Base-by-base conservation (phyloP, 1,284 basidiomycete genomes). In the Crucibulum parvulum region DNA sequence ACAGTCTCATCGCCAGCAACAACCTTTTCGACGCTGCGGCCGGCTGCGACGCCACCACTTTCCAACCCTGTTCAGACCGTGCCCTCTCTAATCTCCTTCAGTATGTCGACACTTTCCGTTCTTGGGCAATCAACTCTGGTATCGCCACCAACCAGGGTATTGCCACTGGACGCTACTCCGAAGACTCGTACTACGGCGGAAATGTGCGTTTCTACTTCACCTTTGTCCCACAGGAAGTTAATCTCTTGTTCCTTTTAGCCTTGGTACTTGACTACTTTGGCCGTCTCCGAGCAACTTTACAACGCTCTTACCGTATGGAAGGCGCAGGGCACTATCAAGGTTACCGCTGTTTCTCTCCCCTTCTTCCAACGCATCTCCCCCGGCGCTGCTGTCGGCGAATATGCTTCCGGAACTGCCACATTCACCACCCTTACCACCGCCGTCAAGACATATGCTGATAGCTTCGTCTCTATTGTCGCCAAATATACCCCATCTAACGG, bases 231-330 rank as follows among this genome's bases (percentile, higher is more conserved):
- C 24, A 24, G 24, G 24, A 24, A 24, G 24, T 24, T 24, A 24
- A 24, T 24, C 24, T 24, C 24, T 24, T 24, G 24, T 4, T 24
- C 2, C 24, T 24, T 24, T 24, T 24, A 24, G 24, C 24, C 24
- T 24, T 24, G 89, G 89, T 90, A 90, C 65, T 76, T 91, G 18
- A 78, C 86, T 13, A 89, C 89, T 0, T 78, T 85, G 47, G 88
- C 87, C 7, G 87, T 86, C 4, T 86, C 89, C 2, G 88, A 91
- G 63, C 89, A 89, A 70, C 80, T 91, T 60, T 90, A 91, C 60
- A 83, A 88, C 46, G 81, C 90, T 1, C 76, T 90, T 50, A 79
- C 78, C 52, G 84, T 86, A 37, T 91, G 89, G 88, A 78, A 84
- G 34, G 66, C 69, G 0, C 78, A 82, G 65, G 81, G 80, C 11